phyloP scores from a whole-genome alignment of 306 rosid genomes.

The Carpinus fangiana region DNA sequence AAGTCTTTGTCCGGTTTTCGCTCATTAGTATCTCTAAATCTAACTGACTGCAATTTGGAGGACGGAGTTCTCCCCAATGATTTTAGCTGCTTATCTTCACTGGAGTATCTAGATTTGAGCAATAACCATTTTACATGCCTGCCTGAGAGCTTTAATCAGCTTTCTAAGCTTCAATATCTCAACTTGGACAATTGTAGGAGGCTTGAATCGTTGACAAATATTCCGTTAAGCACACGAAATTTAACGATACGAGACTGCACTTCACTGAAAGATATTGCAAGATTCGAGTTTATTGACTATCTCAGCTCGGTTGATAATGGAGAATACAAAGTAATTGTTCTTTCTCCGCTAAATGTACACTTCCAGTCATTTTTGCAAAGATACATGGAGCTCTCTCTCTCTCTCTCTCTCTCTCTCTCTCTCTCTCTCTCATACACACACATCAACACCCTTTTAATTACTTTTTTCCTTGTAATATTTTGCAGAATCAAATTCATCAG shows the following conservation, averaged over 20 bases:
- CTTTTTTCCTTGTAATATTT: background rate
- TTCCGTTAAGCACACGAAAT: background rate
- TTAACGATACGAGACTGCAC: background rate
- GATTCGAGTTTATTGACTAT: background rate
- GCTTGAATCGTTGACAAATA: conserved; percentile 2
- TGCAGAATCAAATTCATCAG: background rate
- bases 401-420: background rate
- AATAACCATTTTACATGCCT: conserved; percentile 6
- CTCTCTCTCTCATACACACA: background rate
- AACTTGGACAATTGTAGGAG: background rate
- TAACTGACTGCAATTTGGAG: conserved; percentile 24
- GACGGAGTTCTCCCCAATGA: conserved; percentile 9
- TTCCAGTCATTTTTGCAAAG: background rate
- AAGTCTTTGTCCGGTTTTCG: too few species aligned
- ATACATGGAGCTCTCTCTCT: background rate
- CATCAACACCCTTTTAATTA: background rate
- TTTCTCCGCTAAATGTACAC: background rate
- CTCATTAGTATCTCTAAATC: background rate
- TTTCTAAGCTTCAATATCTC: conserved; percentile 21
- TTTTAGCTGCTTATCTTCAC: conserved; percentile 16
- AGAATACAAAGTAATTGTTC: background rate
- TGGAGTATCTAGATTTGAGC: conserved; percentile 19
- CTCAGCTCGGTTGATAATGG: background rate
- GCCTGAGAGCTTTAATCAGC: conserved; percentile 9
- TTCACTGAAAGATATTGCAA: too few species aligned